phyloP scores from a whole-genome alignment of 768 basidiomycete species.

The Tulasnella sp. region DNA sequence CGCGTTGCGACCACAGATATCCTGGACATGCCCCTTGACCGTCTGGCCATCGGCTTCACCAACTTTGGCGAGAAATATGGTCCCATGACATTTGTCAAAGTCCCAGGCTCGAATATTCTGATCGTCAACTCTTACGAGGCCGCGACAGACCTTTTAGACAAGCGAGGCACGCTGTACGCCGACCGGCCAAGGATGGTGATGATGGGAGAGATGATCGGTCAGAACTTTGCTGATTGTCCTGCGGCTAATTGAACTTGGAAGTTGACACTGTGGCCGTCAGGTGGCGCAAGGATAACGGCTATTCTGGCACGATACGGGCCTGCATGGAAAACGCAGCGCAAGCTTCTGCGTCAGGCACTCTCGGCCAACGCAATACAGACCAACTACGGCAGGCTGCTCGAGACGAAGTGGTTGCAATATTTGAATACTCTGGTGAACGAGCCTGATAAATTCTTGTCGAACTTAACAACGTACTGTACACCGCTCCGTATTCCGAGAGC shows the following conservation, averaged over 20 bases:
- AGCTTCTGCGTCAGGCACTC: background rate
- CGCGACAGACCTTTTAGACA: conserved; percentile 31
- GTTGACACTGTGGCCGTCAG: background rate
- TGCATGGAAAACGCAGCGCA: background rate
- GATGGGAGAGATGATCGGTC: conserved; percentile 8
- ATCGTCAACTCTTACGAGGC: conserved; percentile 26
- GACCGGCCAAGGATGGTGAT: conserved; percentile 32
- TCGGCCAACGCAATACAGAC: background rate
- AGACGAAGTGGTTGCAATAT: background rate
- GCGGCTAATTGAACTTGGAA: background rate
- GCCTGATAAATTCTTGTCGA: background rate
- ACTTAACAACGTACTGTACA: background rate
- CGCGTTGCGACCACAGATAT: background rate
- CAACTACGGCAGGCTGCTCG: background rate
- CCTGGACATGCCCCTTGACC: conserved; percentile 3
- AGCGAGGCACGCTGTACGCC: conserved; percentile 30
- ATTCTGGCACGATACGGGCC: background rate
- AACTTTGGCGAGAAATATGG: conserved; percentile 27
- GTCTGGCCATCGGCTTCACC: conserved; percentile 9
- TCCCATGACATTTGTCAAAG: conserved; percentile 21
- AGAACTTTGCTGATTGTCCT: background rate
- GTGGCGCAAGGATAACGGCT: background rate
- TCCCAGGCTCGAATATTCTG: conserved; percentile 25
- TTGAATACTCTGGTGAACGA: background rate
- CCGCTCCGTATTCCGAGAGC: background rate